Evolutionary conservation across 169 alveolate genomes (phyloP).

Genomic region (Pseudocohnilembus persalinus): DNA sequence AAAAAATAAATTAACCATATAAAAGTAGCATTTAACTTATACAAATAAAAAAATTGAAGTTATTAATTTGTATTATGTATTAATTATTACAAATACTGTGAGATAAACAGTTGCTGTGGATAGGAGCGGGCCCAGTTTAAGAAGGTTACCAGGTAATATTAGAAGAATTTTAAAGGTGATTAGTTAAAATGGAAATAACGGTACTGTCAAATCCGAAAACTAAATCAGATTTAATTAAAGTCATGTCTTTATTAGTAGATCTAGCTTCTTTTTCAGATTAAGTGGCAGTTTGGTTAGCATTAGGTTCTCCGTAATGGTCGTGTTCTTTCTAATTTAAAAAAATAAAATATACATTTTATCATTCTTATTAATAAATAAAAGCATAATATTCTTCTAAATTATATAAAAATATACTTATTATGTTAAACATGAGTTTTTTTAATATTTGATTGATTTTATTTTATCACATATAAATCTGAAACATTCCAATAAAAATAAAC

Average conservation of each 20-base stretch:
- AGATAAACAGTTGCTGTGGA: slow-evolving; percentile 7
- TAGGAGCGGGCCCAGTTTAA: background rate
- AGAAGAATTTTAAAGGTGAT: background rate
- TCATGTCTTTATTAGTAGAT: background rate
- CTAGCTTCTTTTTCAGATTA: slow-evolving; percentile 26
- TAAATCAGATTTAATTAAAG: slow-evolving; percentile 17
- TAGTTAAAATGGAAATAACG: slow-evolving; percentile 9
- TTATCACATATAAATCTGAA: too few species aligned
- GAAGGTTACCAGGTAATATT: slow-evolving; percentile 13
- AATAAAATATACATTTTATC: too few species aligned
- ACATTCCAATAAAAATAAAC: too few species aligned
- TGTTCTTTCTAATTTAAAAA: background rate
- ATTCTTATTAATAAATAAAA: too few species aligned
- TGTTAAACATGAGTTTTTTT: too few species aligned
- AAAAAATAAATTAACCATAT: too few species aligned
- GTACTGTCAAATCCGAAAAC: slow-evolving; percentile 12
- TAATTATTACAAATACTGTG: background rate
- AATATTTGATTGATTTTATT: too few species aligned
- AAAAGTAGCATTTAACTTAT: too few species aligned
- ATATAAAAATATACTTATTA: too few species aligned
- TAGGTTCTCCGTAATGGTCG: slow-evolving; percentile 21
- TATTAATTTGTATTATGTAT: too few species aligned
- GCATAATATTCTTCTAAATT: too few species aligned
- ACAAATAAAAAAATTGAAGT: too few species aligned
- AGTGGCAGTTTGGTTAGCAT: slow-evolving; percentile 16